Evolutionary conservation across 78 protist species (phyloP).

Genomic region (Dictyostelium purpureum): DNA sequence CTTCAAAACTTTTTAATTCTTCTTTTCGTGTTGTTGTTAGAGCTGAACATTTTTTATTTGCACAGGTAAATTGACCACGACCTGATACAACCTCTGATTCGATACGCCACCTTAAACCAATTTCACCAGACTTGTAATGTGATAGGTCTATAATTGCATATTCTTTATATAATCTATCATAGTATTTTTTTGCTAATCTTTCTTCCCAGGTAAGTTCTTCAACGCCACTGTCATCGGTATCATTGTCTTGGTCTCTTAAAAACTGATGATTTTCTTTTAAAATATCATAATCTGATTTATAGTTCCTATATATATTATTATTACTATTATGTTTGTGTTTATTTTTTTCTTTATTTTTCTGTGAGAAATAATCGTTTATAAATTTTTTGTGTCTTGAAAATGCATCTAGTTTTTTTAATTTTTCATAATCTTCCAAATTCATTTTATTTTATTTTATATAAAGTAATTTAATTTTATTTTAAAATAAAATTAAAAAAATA

Average conservation of each 20-base stretch:
- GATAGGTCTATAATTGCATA: slow-evolving; percentile 86
- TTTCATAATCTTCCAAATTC: background rate
- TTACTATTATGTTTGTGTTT: background rate
- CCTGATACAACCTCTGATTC: slow-evolving; percentile 87
- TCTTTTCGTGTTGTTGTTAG: background rate
- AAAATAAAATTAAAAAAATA: background rate
- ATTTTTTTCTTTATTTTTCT: background rate
- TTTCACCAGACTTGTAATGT: slow-evolving; percentile 61
- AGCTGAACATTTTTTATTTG: slow-evolving; percentile 59
- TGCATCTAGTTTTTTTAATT: background rate
- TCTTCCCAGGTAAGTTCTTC: slow-evolving; percentile 78
- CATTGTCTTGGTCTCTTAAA: slow-evolving; percentile 43
- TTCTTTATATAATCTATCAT: slow-evolving; percentile 87
- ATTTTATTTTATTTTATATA: too few relatives aligned
- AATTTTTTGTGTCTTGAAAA: slow-evolving; percentile 27
- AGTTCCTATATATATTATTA: background rate
- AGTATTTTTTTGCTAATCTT: slow-evolving; percentile 83
- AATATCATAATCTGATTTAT: background rate
- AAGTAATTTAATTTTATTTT: background rate
- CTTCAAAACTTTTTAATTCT: slow-evolving; percentile 20
- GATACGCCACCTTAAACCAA: slow-evolving; percentile 90
- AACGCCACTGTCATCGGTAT: background rate
- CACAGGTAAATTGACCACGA: slow-evolving; percentile 88
- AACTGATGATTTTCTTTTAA: slow-evolving; percentile 48
- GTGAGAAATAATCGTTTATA: background rate